Percentiles rank a stretch among this genome's conserved stretches.
Conservation (phyloP, 768 basidiomycete genomes). For the Dacryopinax primogenitus region DNA sequence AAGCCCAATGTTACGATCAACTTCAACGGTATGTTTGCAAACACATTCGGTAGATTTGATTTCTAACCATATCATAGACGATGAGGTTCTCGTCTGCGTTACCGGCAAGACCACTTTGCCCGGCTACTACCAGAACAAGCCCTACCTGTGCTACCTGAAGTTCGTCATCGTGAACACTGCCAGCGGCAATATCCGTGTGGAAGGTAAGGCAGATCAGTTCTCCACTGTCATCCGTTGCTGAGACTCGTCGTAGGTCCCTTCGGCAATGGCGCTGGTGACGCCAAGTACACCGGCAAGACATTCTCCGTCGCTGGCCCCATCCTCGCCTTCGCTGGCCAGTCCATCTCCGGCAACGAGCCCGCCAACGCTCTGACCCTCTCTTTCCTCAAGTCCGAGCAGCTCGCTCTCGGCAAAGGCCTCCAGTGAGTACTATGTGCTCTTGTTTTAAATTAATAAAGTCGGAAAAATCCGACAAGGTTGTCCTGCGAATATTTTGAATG, state of each 20-base stretch:
- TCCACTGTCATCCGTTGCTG: neutral
- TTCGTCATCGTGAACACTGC: neutral
- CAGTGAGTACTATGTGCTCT: neutral
- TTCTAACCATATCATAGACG: neutral
- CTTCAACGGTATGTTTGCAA: neutral
- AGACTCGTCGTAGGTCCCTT: neutral
- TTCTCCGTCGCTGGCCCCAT: neutral
- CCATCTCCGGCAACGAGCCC: neutral
- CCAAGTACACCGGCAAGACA: constrained; percentile 6
- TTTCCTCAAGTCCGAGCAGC: constrained; percentile 3
- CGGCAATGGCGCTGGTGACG: neutral
- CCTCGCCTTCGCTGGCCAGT: neutral
- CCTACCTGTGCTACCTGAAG: constrained; percentile 1
- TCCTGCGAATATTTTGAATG: neutral
- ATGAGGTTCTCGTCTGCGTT: neutral
- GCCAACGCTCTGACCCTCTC: neutral
- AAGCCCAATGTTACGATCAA: neutral
- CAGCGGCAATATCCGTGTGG: neutral
- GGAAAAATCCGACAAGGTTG: neutral
- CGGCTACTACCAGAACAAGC: neutral
- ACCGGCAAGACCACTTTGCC: neutral
- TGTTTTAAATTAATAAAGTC: neutral
- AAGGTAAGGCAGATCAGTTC: neutral
- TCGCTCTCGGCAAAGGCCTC: neutral
- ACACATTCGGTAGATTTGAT: neutral